Evolutionary conservation across 2,329 filamentous ascomycete genomes (phyloP), one percentile per base, ranked within the genome.

Genomic region (Truncatella angustata): DNA sequence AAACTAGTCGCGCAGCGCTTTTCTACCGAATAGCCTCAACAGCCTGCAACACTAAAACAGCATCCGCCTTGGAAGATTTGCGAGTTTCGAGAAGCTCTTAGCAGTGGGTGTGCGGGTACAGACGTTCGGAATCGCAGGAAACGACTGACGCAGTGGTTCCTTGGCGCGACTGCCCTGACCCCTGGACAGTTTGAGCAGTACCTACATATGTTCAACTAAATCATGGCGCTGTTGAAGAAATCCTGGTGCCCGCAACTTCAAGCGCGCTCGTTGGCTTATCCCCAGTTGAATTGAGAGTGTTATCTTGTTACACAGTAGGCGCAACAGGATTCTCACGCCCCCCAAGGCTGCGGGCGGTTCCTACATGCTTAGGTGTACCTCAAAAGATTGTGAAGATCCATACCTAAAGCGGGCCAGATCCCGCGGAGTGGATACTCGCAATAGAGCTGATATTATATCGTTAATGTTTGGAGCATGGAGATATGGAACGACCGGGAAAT

Each of bases 41-140:
- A 39, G 51, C 58, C 54, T 60, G 61, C 60, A 37, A 60, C 58
- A 56, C 44, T 46, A 46, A n/a, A 32, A 7, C 28, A 9, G 14
- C 28, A 5, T 18, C 16, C 11, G 16, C 20, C 18, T 16, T 40
- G 53, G 53, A 59, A 63, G 55, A 53, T 47, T 24, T 51, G 54
- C 58, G 62, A 55, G 53, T 47, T 60, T 60, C 58, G 52, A 59
- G 61, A 64, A 63, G 54, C 46, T 51, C 52, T 58, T 49, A 23
- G 45, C 45, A n/a, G 18, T 28, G 21, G 20, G 12, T 16, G 34
- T 34, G 44, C 26, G 20, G 43, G 18, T 16, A 16, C 5, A 21
- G 7, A 18, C 24, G 21, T 18, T 26, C 21, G n/a, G 20, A 46
- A 4, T 26, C 26, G 28, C 43, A 21, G 18, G 11, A 30, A 28